Evolutionary conservation across 1,139 yeast species (phyloP).

Genomic region (Scheffersomyces quercinus): DNA sequence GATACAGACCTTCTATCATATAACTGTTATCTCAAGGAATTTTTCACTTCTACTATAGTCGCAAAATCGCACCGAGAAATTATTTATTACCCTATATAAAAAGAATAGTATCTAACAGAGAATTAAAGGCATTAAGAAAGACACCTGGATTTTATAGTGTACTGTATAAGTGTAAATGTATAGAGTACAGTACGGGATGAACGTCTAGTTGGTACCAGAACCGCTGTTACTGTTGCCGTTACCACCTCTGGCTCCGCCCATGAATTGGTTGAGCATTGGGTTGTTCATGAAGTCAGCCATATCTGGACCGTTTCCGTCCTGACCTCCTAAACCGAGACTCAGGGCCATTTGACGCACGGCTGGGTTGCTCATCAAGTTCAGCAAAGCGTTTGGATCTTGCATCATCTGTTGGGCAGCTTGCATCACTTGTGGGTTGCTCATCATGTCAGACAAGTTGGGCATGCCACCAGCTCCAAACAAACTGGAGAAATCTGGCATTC

Average conservation of each 20-base stretch:
- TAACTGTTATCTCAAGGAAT: too few species aligned
- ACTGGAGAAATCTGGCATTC: slow-evolving; percentile 68
- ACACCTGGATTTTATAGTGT: too few species aligned
- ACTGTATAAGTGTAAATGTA: too few species aligned
- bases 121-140: too few species aligned
- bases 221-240: not conserved
- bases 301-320: slow-evolving; percentile 50
- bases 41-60: too few species aligned
- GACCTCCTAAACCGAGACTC: slow-evolving; percentile 62
- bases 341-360: slow-evolving; percentile 76
- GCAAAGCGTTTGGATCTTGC: slow-evolving; percentile 83
- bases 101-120: too few species aligned
- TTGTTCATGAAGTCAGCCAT: slow-evolving; percentile 74
- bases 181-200: too few species aligned
- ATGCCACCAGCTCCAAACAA: slow-evolving; percentile 69
- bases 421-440: slow-evolving; percentile 89
- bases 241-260: slow-evolving; percentile 33
- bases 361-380: slow-evolving; percentile 79
- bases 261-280: slow-evolving; percentile 67
- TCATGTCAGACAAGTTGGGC: slow-evolving; percentile 55
- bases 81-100: too few species aligned
- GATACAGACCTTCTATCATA: too few species aligned
- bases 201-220: not conserved
- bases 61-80: too few species aligned
- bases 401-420: slow-evolving; percentile 93